These are phyloP conservation scores for Typha latifolia DNA, from an alignment of 176 grass and related monocot species.

Conservation along the genomic window DNA sequence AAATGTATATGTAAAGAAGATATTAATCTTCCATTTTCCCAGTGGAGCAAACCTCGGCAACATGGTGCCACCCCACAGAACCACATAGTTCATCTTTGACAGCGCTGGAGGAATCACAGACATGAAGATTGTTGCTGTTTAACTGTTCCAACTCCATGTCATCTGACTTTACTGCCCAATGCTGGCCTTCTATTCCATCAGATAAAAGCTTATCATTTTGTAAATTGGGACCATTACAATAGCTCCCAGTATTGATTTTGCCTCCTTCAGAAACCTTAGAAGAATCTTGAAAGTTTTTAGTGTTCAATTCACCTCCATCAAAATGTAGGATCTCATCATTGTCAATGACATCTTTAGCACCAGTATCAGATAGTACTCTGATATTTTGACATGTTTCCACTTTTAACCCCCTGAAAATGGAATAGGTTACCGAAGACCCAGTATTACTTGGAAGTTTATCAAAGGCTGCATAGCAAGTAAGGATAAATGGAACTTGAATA, in stretches of 20 bases:
- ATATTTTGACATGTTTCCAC: background rate
- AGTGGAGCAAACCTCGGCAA: conserved; percentile 30
- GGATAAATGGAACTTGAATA: background rate
- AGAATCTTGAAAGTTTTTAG: background rate
- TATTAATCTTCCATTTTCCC: conserved; percentile 4
- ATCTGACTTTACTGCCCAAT: conserved; percentile 17
- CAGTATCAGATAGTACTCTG: background rate
- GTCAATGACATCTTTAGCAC: background rate
- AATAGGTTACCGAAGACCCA: background rate
- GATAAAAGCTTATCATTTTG: conserved; percentile 16
- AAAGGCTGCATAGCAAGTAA: background rate
- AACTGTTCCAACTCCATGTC: conserved; percentile 28
- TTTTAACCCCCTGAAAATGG: background rate
- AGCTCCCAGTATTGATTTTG: background rate
- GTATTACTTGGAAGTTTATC: background rate
- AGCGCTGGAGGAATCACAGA: conserved; percentile 26
- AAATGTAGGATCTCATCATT: background rate
- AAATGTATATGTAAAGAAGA: conserved; percentile 13
- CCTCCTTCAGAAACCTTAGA: background rate
- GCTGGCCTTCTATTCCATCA: conserved; percentile 15
- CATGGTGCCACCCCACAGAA: conserved; percentile 37
- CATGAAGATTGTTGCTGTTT: conserved; percentile 18
- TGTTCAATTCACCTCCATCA: background rate
- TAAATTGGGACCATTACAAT: conserved; percentile 25
- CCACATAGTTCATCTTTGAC: conserved; percentile 29